These are phyloP conservation scores for Coprinopsis marcescibilis DNA, from an alignment of 768 basidiomycete genomes.

Conservation along the genomic window DNA sequence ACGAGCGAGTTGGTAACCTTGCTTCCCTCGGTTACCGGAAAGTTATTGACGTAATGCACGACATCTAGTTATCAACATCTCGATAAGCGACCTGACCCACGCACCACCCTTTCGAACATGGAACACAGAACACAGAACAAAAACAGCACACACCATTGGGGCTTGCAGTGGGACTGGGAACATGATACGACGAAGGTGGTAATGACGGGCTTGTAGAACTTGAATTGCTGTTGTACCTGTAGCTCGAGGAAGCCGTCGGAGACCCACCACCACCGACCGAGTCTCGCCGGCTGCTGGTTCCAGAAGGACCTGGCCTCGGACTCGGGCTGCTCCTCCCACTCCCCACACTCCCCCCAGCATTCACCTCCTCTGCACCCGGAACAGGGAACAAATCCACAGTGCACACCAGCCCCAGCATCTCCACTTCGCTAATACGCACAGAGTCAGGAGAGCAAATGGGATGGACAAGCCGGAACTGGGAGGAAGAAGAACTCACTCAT, in stretches of 20 bases:
- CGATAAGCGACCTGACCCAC: too few species aligned
- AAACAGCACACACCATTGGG: too few species aligned
- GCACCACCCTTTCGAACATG: too few species aligned
- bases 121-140: too few species aligned
- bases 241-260: too few species aligned
- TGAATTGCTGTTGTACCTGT: too few species aligned
- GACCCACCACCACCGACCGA: too few species aligned
- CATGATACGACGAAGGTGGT: too few species aligned
- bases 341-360: not conserved
- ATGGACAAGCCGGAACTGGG: not conserved
- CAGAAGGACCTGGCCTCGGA: not conserved
- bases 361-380: constrained; percentile 20
- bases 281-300: not conserved
- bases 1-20: constrained; percentile 50
- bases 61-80: not conserved
- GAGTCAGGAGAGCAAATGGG: not conserved
- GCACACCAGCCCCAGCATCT: constrained; percentile 65
- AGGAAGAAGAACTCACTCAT: constrained; percentile 32
- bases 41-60: constrained; percentile 7
- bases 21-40: constrained; percentile 37
- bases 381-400: constrained; percentile 75
- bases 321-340: not conserved
- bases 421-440: constrained; percentile 42
- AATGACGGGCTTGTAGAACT: too few species aligned
- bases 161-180: too few species aligned